phyloP scores from a whole-genome alignment of 805 yeast genomes.

The Yarrowia bubula region DNA sequence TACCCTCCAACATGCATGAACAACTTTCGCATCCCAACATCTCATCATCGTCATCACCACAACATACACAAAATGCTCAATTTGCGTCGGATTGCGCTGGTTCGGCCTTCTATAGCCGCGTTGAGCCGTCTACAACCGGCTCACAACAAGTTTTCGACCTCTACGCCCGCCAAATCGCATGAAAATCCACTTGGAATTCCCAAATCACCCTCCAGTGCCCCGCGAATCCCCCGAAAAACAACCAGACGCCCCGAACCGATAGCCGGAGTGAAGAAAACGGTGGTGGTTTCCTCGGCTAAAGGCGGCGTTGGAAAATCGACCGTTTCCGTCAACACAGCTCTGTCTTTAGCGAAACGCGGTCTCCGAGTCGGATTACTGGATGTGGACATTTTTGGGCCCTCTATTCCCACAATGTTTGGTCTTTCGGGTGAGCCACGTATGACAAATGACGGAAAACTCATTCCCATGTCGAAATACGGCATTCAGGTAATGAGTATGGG shows the following conservation, averaged over 20 bases:
- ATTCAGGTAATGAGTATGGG: constrained; percentile 89
- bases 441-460: constrained; percentile 50
- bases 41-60: not conserved
- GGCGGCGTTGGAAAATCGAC: constrained; percentile 85
- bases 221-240: constrained; percentile 53
- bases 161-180: constrained; percentile 37
- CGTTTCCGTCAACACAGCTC: constrained; percentile 63
- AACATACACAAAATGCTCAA: not conserved
- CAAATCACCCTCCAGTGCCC: constrained; percentile 40
- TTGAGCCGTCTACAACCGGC: not conserved
- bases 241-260: constrained; percentile 43
- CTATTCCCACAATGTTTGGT: constrained; percentile 70
- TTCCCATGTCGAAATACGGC: constrained; percentile 73
- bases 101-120: not conserved
- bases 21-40: not conserved
- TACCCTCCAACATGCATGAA: not conserved
- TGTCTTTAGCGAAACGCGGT: constrained; percentile 55
- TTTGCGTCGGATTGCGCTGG: not conserved
- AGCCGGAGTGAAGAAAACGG: constrained; percentile 57
- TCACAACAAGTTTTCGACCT: not conserved
- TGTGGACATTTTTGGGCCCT: constrained; percentile 83
- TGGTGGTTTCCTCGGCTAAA: constrained; percentile 72
- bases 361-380: constrained; percentile 68
- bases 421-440: constrained; percentile 68
- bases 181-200: constrained; percentile 57